Percentiles rank a stretch among this genome's conserved stretches.
phyloP scores from a whole-genome alignment of 768 basidiomycete species.

The Pleurotus platypus region DNA sequence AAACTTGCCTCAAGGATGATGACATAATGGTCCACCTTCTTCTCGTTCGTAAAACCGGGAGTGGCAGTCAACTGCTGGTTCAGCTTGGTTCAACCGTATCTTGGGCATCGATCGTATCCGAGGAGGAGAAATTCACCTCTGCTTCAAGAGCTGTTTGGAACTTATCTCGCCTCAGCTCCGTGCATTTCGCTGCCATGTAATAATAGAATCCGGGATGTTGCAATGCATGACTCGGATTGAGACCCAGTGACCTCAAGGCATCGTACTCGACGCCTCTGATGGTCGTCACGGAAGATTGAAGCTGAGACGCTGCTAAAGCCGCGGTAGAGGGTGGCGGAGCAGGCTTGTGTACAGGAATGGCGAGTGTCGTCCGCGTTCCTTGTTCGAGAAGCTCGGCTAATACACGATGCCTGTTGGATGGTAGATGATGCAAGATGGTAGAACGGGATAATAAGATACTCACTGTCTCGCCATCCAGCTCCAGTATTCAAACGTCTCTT shows the following conservation, averaged over 20 bases:
- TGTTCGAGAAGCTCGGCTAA: constrained; percentile 90
- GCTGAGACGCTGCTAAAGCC: constrained; percentile 13
- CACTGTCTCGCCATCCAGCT: constrained; percentile 94
- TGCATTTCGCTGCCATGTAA: constrained; percentile 83
- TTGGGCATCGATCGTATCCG: not conserved
- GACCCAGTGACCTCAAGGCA: constrained; percentile 55
- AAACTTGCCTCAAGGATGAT: constrained; percentile 74
- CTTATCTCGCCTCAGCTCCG: constrained; percentile 67
- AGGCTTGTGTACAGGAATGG: constrained; percentile 58
- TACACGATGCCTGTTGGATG: constrained; percentile 65
- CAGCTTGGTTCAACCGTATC: constrained; percentile 19
- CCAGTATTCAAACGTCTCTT: constrained; percentile 97
- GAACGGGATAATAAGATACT: constrained; percentile 20
- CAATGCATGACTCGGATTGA: constrained; percentile 79
- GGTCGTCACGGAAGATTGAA: constrained; percentile 9
- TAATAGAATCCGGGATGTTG: constrained; percentile 95
- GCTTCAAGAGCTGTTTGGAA: constrained; percentile 58
- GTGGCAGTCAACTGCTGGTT: constrained; percentile 30
- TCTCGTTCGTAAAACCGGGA: constrained; percentile 85
- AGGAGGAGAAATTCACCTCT: constrained; percentile 41
- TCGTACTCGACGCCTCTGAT: constrained; percentile 40
- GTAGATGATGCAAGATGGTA: not conserved
- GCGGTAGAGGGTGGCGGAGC: constrained; percentile 22
- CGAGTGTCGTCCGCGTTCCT: constrained; percentile 60
- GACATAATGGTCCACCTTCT: constrained; percentile 85